Evolutionary conservation across 2,329 filamentous ascomycete genomes (phyloP).

Genomic region (Fusarium oligoseptatum): DNA sequence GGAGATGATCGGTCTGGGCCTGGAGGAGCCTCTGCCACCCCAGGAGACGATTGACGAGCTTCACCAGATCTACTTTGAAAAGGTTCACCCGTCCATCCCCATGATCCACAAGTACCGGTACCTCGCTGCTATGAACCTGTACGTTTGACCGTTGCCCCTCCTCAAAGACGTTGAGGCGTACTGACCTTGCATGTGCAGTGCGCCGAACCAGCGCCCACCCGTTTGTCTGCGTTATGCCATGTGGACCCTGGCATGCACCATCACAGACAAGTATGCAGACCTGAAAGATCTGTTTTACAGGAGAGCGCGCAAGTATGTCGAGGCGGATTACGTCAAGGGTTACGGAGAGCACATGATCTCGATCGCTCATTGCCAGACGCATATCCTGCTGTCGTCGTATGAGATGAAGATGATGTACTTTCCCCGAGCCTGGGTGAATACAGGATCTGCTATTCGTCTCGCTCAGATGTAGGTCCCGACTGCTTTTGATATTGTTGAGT

Average conservation of each 20-base stretch:
- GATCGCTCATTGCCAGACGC: slow-evolving; percentile 87
- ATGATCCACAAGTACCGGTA: slow-evolving; percentile 93
- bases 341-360: slow-evolving; percentile 92
- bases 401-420: slow-evolving; percentile 99
- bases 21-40: slow-evolving; percentile 70
- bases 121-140: slow-evolving; percentile 87
- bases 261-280: slow-evolving; percentile 83
- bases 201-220: slow-evolving; percentile 87
- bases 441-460: slow-evolving; percentile 83
- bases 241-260: slow-evolving; percentile 92
- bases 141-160: slow-evolving; percentile 48
- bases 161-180: neutral
- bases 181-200: slow-evolving; percentile 55
- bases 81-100: slow-evolving; percentile 85
- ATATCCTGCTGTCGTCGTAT: slow-evolving; percentile 82
- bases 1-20: slow-evolving; percentile 77
- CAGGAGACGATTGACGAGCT: slow-evolving; percentile 83
- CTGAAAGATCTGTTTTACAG: slow-evolving; percentile 92
- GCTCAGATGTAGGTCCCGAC: slow-evolving; percentile 77
- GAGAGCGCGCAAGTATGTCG: slow-evolving; percentile 88
- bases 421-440: slow-evolving; percentile 93
- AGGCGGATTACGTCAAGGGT: slow-evolving; percentile 90
- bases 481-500: neutral
- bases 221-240: slow-evolving; percentile 93
- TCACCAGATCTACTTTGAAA: slow-evolving; percentile 91